Base-by-base conservation (phyloP, 2,329 filamentous ascomycete genomes). In the Pseudonectria buxi region DNA sequence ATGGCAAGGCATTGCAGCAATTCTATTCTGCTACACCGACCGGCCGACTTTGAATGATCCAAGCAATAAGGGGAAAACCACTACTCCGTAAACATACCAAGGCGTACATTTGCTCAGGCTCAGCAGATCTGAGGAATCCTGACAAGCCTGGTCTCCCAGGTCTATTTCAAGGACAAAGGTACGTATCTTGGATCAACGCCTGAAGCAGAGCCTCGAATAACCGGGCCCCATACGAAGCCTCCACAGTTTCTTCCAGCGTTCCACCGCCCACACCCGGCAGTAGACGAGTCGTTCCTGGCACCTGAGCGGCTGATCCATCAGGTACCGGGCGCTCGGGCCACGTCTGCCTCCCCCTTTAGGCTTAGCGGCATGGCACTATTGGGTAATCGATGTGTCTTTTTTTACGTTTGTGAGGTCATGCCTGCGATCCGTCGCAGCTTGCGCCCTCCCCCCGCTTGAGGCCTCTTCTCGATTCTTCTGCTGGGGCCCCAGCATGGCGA, bases 151-250 rank as follows among this genome's bases (percentile, higher is more conserved):
- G 5, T 22, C 5, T 22, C n/a, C n/a, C n/a, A n/a, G 18, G 18
- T 22, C 5, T 22, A 9, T 22, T 22, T 22, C 18, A 9, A 22
- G 18, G 18, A 22, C 18, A 22, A 5, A 9, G 18, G 18, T 22
- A 22, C 18, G 18, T 22, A 22, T n/a, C n/a, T n/a, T n/a, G n/a
- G n/a, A n/a, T n/a, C n/a, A n/a, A n/a, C n/a, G 18, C 18, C 18
- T 22, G 18, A 5, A 41, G 41, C 47, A 55, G 55, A 56, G 54
- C 55, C 56, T 59, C 50, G 53, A 59, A 57, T 57, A 58, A 55
- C 53, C 56, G 56, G 50, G 37, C 39, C 40, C 36, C 36, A 36
- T 22, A 42, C 40, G 40, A 33, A 37, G 34, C 33, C 36, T 45
- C 39, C 41, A 30, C 28, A 22, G 32, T 10, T 26, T 14, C 10